Conservation (phyloP, 306 rosid species). For the Arachis stenosperma region DNA sequence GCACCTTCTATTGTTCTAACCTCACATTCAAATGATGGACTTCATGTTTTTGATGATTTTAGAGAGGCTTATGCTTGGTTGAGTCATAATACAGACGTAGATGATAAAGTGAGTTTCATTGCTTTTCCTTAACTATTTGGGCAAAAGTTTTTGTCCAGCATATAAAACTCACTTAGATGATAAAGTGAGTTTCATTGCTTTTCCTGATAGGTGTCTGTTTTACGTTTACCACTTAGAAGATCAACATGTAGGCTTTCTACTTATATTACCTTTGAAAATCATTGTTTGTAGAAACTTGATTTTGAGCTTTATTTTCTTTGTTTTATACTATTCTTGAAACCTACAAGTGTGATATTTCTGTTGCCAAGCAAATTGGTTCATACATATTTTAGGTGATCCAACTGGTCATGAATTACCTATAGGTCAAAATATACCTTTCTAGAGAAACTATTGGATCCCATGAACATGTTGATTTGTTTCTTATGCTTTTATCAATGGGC, state of each 20-base stretch:
- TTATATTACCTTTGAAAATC: slow-evolving; percentile 17
- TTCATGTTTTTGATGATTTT: slow-evolving; percentile 98
- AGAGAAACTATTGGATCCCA: neutral
- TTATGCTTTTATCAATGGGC: neutral
- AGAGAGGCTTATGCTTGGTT: slow-evolving; percentile 99
- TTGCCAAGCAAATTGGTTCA: slow-evolving; percentile 10
- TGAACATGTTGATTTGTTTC: slow-evolving; percentile 18
- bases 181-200: slow-evolving; percentile 63
- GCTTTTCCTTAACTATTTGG: slow-evolving; percentile 34
- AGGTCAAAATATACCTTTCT: neutral
- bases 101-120: slow-evolving; percentile 80
- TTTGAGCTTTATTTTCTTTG: slow-evolving; percentile 9
- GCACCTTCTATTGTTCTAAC: slow-evolving; percentile 99
- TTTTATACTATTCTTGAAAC: slow-evolving; percentile 22
- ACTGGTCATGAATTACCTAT: neutral
- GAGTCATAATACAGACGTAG: slow-evolving; percentile 97
- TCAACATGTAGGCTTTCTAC: slow-evolving; percentile 13
- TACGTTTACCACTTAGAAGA: slow-evolving; percentile 2
- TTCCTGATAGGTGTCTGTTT: slow-evolving; percentile 19
- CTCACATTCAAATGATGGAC: slow-evolving; percentile 80
- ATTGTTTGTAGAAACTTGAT: slow-evolving; percentile 9
- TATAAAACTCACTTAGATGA: slow-evolving; percentile 77
- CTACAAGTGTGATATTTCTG: neutral
- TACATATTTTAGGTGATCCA: slow-evolving; percentile 24
- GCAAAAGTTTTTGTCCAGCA: slow-evolving; percentile 30